phyloP scores from a whole-genome alignment of 2,329 filamentous ascomycete species.

The Myriangium duriaei region DNA sequence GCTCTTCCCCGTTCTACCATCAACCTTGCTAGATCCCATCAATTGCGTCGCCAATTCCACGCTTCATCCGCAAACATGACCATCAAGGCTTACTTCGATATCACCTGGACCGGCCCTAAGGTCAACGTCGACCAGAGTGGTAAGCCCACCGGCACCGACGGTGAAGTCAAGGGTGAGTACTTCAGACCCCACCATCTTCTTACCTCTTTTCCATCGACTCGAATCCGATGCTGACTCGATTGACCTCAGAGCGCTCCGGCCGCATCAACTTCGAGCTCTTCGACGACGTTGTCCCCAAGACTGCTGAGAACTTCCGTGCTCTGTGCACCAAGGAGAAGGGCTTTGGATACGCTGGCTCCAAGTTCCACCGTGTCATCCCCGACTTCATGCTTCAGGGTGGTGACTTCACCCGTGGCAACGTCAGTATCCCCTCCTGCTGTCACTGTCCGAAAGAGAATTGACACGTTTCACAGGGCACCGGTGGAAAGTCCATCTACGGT shows the following conservation, averaged over 20 bases:
- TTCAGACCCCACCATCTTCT: conserved; percentile 1
- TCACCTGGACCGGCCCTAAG: conserved; percentile 57
- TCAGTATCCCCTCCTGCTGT: conserved; percentile 36
- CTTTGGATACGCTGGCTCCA: conserved; percentile 64
- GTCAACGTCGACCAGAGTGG: conserved; percentile 47
- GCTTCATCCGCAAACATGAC: conserved; percentile 62
- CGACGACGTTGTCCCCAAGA: conserved; percentile 79
- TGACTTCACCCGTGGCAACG: conserved; percentile 91
- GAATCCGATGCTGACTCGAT: conserved; percentile 17
- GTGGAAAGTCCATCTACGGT: conserved; percentile 94
- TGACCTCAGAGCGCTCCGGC: conserved; percentile 50
- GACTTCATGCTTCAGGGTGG: conserved; percentile 98
- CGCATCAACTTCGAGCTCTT: conserved; percentile 85
- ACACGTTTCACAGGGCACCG: conserved; percentile 56
- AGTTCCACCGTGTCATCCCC: conserved; percentile 96
- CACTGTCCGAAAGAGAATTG: conserved; percentile 5
- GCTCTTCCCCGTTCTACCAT: conserved; percentile 14
- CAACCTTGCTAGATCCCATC: conserved; percentile 8
- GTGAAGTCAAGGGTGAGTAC: conserved; percentile 45
- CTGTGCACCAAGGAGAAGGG: conserved; percentile 96
- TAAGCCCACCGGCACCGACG: conserved; percentile 34
- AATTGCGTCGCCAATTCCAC: conserved; percentile 33
- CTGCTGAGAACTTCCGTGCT: conserved; percentile 89
- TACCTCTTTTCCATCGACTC: conserved; percentile 11
- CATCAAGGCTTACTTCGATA: conserved; percentile 52